These are phyloP conservation scores for Coemansia sp. DNA, from an alignment of 192 early-diverging fungal genomes.

Conservation along the genomic window DNA sequence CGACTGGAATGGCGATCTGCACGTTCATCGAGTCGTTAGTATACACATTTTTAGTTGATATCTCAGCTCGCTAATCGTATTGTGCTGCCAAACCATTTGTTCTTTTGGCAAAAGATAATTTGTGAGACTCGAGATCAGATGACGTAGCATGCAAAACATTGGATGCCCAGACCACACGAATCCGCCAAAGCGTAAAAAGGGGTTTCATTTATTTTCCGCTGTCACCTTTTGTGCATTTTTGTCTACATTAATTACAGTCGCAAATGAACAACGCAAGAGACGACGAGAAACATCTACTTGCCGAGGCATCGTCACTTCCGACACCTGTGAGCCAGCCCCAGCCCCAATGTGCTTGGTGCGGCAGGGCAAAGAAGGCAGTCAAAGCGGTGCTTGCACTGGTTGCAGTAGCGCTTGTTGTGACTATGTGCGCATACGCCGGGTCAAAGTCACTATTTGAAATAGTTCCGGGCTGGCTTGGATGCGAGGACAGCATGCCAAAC, in stretches of 20 bases:
- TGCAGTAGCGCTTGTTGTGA: background rate
- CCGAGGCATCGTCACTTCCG: background rate
- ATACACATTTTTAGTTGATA: no score
- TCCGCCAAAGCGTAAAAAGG: background rate
- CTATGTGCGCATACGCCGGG: background rate
- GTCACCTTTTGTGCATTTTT: background rate
- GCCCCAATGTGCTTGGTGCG: background rate
- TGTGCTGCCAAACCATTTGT: background rate
- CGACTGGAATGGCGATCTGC: background rate
- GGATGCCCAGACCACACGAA: background rate
- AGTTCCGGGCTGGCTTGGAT: background rate
- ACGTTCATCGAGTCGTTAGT: background rate
- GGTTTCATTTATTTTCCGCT: background rate
- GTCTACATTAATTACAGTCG: background rate
- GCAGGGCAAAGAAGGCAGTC: background rate
- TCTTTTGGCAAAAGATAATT: background rate
- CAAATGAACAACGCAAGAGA: conserved; percentile 1
- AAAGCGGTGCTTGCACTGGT: conserved; percentile 2
- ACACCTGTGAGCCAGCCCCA: background rate
- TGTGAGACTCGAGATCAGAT: background rate
- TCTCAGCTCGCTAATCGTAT: no score
- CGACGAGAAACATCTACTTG: conserved; percentile 2
- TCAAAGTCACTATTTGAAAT: background rate
- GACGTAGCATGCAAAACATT: background rate
- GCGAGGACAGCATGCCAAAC: background rate